Conservation (phyloP, 148 eudicot species). For the Bassia scoparia region DNA sequence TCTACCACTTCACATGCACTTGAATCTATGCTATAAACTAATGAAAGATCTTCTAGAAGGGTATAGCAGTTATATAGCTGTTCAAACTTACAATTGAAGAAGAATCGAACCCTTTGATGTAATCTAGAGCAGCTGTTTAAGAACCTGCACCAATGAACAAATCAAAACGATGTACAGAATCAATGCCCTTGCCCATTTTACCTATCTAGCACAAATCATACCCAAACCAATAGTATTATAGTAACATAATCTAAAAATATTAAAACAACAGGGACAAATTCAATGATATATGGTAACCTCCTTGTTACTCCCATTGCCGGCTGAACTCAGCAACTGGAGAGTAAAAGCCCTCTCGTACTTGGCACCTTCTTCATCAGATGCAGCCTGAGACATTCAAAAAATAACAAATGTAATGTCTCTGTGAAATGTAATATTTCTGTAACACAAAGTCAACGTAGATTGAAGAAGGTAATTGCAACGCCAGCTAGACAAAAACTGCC, state of each 20-base stretch:
- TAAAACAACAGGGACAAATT: slow-evolving; percentile 1
- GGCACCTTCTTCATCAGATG: slow-evolving; percentile 66
- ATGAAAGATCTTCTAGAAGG: neutral
- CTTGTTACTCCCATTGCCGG: slow-evolving; percentile 35
- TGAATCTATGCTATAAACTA: neutral
- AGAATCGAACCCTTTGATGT: slow-evolving; percentile 61
- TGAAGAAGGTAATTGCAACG: neutral
- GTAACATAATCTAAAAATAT: slow-evolving; percentile 8
- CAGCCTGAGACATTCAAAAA: slow-evolving; percentile 44
- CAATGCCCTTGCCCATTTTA: neutral
- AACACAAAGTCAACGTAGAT: neutral
- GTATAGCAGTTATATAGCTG: too few relatives aligned
- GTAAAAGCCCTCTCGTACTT: slow-evolving; percentile 70
- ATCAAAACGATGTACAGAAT: neutral
- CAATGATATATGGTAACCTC: slow-evolving; percentile 41
- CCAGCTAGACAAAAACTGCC: neutral
- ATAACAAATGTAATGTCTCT: too few relatives aligned
- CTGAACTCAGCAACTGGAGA: slow-evolving; percentile 59
- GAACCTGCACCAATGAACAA: slow-evolving; percentile 50
- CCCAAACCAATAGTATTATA: neutral
- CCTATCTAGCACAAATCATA: neutral
- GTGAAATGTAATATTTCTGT: neutral
- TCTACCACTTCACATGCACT: neutral
- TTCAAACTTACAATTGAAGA: slow-evolving; percentile 60
- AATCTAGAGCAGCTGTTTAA: slow-evolving; percentile 60